Conservation (phyloP, 139 green algal genomes). For the Zygnema circumcarinatum region DNA sequence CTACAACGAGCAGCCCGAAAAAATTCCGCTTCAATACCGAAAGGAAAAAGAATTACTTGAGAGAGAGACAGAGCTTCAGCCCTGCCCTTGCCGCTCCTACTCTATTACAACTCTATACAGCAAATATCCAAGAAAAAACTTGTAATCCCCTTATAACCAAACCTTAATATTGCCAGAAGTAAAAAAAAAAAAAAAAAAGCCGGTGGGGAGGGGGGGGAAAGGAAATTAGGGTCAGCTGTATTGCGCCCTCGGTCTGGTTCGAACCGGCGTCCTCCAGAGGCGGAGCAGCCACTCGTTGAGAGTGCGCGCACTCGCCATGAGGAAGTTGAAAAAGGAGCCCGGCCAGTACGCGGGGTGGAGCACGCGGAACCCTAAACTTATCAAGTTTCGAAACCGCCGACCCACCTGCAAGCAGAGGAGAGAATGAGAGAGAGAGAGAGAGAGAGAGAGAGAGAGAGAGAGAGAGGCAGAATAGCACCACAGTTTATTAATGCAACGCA, state of each 20-base stretch:
- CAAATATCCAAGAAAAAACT: not conserved
- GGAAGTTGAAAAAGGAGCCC: constrained; percentile 52
- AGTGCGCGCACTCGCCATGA: constrained; percentile 18
- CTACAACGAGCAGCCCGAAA: no score
- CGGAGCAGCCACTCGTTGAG: not conserved
- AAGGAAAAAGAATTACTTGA: not conserved
- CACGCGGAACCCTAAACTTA: constrained; percentile 50
- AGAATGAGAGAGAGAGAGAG: no score
- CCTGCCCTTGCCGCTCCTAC: not conserved
- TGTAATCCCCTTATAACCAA: not conserved
- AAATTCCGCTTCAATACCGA: no score
- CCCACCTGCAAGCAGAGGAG: constrained; percentile 45
- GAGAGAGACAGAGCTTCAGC: not conserved
- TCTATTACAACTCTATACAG: not conserved
- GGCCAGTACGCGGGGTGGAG: constrained; percentile 58
- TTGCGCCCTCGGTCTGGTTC: no score
- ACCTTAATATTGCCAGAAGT: not conserved
- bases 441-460: no score
- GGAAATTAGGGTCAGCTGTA: not conserved
- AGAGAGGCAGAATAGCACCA: no score
- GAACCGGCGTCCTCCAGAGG: not conserved
- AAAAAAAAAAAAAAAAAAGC: not conserved
- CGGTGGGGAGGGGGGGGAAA: not conserved
- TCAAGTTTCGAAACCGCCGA: constrained; percentile 45
- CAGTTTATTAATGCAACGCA: no score